A percentile compares a stretch with the other conserved stretches of the same genome.
These are phyloP conservation scores for Aplosporella prunicola DNA, from an alignment of 2,329 filamentous ascomycete species.

Conservation along the genomic window DNA sequence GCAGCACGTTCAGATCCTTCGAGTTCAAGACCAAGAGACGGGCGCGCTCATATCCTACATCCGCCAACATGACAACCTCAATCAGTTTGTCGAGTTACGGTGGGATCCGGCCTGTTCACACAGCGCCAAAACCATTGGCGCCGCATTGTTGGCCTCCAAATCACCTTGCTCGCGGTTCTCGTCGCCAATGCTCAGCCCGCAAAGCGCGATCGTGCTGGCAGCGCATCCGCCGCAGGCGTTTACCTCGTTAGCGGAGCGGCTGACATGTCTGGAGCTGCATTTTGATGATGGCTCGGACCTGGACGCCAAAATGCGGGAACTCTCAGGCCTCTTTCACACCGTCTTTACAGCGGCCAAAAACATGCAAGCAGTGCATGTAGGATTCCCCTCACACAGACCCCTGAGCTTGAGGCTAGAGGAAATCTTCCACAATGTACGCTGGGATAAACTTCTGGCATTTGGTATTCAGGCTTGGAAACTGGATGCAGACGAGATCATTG, in stretches of 20 bases:
- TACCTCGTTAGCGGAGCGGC: conserved; percentile 43
- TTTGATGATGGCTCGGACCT: conserved; percentile 51
- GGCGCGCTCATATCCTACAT: conserved; percentile 45
- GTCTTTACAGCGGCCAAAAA: conserved; percentile 52
- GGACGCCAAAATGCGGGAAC: conserved; percentile 46
- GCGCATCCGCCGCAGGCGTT: conserved; percentile 39
- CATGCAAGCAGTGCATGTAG: conserved; percentile 54
- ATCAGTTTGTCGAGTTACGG: conserved; percentile 42
- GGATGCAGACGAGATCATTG: conserved; percentile 50
- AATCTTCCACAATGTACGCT: conserved; percentile 53
- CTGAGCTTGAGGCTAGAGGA: conserved; percentile 49
- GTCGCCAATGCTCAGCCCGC: conserved; percentile 53
- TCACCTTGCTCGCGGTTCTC: conserved; percentile 52
- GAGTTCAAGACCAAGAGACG: conserved; percentile 52
- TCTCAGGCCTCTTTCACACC: conserved; percentile 48
- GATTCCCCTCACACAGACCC: conserved; percentile 50
- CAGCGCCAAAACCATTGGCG: conserved; percentile 49
- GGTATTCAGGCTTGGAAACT: conserved; percentile 58
- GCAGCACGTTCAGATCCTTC: conserved; percentile 55
- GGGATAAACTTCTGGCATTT: conserved; percentile 52
- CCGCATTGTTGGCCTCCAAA: conserved; percentile 46
- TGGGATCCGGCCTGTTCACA: conserved; percentile 57
- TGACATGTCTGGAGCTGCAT: conserved; percentile 54
- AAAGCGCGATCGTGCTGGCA: conserved; percentile 45
- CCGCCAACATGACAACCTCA: conserved; percentile 36